phyloP scores from a whole-genome alignment of 345 rosid species.

The Raphanus sativus region DNA sequence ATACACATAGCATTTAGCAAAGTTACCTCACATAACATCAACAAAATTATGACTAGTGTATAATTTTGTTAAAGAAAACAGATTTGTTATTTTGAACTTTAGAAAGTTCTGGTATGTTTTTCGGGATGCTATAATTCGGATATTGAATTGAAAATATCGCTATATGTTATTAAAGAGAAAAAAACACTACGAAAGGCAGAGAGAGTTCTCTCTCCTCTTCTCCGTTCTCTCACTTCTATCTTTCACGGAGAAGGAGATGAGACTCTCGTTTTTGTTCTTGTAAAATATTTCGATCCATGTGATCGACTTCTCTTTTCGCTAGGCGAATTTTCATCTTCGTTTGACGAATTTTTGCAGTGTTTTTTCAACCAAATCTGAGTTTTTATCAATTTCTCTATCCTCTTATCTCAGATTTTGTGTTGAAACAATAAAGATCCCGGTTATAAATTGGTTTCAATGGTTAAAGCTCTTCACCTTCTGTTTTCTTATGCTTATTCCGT shows the following conservation, averaged over 20 bases:
- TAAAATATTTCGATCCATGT: background rate
- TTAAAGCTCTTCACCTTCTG: background rate
- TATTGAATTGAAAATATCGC: too few relatives aligned
- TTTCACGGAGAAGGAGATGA: background rate
- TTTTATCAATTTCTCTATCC: too few relatives aligned
- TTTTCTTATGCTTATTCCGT: background rate
- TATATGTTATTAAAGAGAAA: too few relatives aligned
- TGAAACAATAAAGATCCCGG: background rate
- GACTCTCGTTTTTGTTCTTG: background rate
- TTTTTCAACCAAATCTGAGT: background rate
- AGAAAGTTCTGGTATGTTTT: too few relatives aligned
- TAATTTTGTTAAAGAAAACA: too few relatives aligned
- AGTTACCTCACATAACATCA: too few relatives aligned
- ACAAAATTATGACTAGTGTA: too few relatives aligned
- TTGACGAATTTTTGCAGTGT: background rate
- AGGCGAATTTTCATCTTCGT: background rate
- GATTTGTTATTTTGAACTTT: too few relatives aligned
- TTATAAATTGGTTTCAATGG: background rate
- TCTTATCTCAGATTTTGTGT: background rate
- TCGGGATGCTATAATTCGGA: too few relatives aligned
- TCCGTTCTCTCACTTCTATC: background rate
- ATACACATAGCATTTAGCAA: too few relatives aligned
- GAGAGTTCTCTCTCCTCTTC: background rate
- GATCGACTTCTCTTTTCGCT: background rate
- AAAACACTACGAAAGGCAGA: too few relatives aligned